Evolutionary conservation across 2,329 filamentous ascomycete species (phyloP).

Genomic region (Pyricularia sp.): DNA sequence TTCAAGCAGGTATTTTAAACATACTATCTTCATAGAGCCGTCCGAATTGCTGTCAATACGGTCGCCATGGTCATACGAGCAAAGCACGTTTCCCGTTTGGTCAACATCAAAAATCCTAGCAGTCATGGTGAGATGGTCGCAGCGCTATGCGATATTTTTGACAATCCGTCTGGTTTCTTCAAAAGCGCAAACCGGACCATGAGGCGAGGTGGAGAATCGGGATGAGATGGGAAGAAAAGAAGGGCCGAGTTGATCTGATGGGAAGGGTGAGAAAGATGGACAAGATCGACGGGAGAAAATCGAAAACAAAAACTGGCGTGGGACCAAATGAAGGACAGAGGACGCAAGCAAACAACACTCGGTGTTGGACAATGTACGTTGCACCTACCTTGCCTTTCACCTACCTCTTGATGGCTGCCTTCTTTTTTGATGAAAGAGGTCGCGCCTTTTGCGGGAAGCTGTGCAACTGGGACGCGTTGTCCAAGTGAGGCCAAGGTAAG

Average conservation of each 20-base stretch:
- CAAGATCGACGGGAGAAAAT: not conserved
- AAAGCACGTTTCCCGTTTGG: conserved; percentile 23
- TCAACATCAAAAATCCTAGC: conserved; percentile 22
- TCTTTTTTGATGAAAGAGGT: not conserved
- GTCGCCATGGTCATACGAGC: conserved; percentile 16
- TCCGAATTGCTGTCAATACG: conserved; percentile 10
- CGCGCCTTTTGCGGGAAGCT: not conserved
- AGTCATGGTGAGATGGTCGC: conserved; percentile 11
- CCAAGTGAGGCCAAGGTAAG: not conserved
- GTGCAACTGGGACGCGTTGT: not conserved
- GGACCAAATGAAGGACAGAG: not conserved
- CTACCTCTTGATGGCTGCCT: not conserved
- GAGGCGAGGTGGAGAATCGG: not conserved
- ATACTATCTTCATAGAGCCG: conserved; percentile 12
- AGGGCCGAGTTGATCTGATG: not conserved
- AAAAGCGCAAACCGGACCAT: not conserved
- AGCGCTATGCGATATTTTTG: not conserved
- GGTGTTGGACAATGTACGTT: not conserved
- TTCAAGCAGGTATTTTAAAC: conserved; percentile 4
- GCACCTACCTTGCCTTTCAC: not conserved
- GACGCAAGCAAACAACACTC: not conserved
- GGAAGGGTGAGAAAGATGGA: not conserved
- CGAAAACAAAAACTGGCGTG: not conserved
- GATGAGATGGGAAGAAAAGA: not conserved
- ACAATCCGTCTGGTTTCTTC: not conserved